Base-by-base conservation (phyloP, 768 basidiomycete genomes). In the Plicaturopsis crispa region DNA sequence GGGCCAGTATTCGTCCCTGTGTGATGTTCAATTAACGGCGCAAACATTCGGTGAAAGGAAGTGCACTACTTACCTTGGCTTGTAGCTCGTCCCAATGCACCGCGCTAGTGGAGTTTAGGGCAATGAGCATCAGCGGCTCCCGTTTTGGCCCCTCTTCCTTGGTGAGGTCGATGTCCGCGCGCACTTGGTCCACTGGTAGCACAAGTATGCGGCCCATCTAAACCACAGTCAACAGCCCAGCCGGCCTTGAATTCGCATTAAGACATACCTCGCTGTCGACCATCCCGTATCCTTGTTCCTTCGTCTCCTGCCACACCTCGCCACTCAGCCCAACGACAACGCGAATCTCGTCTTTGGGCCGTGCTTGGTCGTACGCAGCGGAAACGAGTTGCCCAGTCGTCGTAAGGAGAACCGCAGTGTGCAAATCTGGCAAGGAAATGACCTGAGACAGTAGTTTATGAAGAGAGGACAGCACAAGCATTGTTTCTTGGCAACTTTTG, bases 251-350 rank as follows among this genome's bases (percentile, higher is more conserved):
- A 21, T 18, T 10, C 10, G 35, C 17, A 38, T 18, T 19, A 11
- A 10, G 17, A 55, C 66, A 49, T 48, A 85, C 85, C 72, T 88
- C 84, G 54, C 80, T 79, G 43, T 88, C 84, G 3, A 78, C 80
- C 77, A 81, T 82, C 13, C 81, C 83, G 32, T 68, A 63, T 7
- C 74, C 78, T 33, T 78, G 68, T 17, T 73, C 77, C 43, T 65
- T 69, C 19, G 78, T 83, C 58, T 88, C 85, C 36, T 75, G 75
- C 85, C 86, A 89, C 23, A 85, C 67, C 55, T 87, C 84, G 7
- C 75, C 74, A 30, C 76, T 75, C 21, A 89, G 59, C 12, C 85
- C 85, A 6, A 80, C 81, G 19, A 81, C 62, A 31, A 87, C 73
- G 38, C 81, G 73, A 33, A 87, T 70, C 37, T 83, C 78, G 49